These are phyloP conservation scores for Neonectria magnoliae DNA, from an alignment of 2,329 filamentous ascomycete genomes.

Conservation along the genomic window DNA sequence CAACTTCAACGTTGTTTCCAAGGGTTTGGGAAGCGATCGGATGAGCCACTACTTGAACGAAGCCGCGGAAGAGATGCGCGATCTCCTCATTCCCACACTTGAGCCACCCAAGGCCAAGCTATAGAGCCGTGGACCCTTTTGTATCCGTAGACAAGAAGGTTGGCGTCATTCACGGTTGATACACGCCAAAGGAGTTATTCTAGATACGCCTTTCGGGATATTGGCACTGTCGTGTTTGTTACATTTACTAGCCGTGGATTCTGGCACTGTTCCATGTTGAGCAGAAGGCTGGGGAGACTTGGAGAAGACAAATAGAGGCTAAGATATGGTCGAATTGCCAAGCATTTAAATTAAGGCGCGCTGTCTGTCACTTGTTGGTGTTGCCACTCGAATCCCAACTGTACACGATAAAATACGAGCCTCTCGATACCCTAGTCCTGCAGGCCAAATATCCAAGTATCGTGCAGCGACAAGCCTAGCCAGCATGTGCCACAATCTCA, in stretches of 20 bases:
- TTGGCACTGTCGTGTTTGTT: not conserved
- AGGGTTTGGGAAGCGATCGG: conserved; percentile 86
- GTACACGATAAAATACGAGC: conserved; percentile 21
- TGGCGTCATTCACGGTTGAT: conserved; percentile 9
- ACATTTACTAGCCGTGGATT: conserved; percentile 3
- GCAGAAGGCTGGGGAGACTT: not conserved
- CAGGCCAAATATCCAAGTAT: conserved; percentile 31
- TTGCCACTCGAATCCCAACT: conserved; percentile 24
- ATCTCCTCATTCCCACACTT: conserved; percentile 83
- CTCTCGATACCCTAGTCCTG: conserved; percentile 33
- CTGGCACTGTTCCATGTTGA: conserved; percentile 3
- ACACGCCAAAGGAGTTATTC: conserved; percentile 13
- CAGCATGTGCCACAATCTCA: conserved; percentile 95
- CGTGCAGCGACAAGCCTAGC: conserved; percentile 57
- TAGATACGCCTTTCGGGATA: conserved; percentile 8
- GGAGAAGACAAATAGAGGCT: not conserved
- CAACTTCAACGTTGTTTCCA: conserved; percentile 98
- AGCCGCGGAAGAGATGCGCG: conserved; percentile 88
- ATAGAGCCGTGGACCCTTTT: conserved; percentile 56
- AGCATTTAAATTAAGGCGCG: conserved; percentile 18
- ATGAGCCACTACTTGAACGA: conserved; percentile 98
- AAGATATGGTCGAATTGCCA: not conserved
- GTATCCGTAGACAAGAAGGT: conserved; percentile 12
- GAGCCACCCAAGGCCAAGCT: conserved; percentile 88
- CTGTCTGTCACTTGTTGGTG: conserved; percentile 15